Evolutionary conservation across 805 yeast species (phyloP), one percentile per base, ranked within the genome.

Genomic region (Zygoascus tannicola): DNA sequence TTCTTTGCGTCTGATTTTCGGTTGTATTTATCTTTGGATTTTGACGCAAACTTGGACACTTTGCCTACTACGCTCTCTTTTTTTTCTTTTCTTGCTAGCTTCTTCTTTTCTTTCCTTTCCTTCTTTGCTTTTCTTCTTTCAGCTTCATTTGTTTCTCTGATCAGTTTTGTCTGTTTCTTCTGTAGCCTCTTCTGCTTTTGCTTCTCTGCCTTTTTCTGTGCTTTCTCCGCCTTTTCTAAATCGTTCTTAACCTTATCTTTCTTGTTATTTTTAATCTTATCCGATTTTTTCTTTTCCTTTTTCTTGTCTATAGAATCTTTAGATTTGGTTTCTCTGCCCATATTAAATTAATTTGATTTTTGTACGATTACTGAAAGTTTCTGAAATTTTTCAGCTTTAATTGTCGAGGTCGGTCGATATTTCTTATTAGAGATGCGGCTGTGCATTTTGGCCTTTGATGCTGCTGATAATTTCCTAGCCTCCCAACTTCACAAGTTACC

Each of bases 61-160:
- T 14, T 14, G 32, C 14, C 14, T 14, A 14, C 14, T 10, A 10
- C 14, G n/a, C n/a, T 28, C 19, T 33, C 38, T 12, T 16, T 35
- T 12, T 14, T 12, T 43, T 87, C 14, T 21, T 20, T 10, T 5
- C 22, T 22, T 28, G 5, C 26, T 22, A 19, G 26, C 37, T 35
- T 32, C 21, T 18, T n/a, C 36, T 45, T 42, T 18, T 26, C 46
- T 26, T 34, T 19, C 40, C 33, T 41, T 28, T 43, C 36, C 28
- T 39, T 44, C 23, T 40, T 36, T 38, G 40, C 30, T 10, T 45
- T 46, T 22, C 32, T 40, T 44, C 46, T 44, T 15, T 35, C 33
- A 41, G 35, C 28, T 34, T 44, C 35, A 14, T 38, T 40, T 19
- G 38, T 38, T 44, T 43, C 43, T n/a, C 43, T 38, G 43, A 36